Percentiles rank a stretch among this genome's conserved stretches.
These are phyloP conservation scores for Oryza meyeriana DNA, from an alignment of 176 grass and related monocot species.

Conservation along the genomic window DNA sequence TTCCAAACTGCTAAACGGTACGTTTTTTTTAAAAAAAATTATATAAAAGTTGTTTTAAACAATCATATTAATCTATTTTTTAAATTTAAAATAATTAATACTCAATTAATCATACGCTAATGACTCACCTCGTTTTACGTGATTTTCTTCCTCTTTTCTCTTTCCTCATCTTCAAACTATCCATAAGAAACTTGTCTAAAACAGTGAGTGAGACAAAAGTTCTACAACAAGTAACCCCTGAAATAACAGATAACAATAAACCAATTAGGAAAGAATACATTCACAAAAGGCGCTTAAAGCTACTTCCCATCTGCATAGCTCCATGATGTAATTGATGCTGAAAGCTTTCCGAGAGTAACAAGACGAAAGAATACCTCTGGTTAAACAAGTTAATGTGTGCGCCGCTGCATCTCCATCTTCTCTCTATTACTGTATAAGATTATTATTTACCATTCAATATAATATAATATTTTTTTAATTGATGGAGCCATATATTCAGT, in stretches of 20 bases:
- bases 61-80: too few relatives aligned
- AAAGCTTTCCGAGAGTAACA: not conserved
- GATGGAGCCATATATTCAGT: not conserved
- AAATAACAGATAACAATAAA: not conserved
- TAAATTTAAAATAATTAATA: too few relatives aligned
- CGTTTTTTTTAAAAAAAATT: too few relatives aligned
- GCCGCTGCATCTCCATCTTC: conserved; percentile 3
- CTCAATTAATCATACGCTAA: too few relatives aligned
- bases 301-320: not conserved
- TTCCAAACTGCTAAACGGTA: too few relatives aligned
- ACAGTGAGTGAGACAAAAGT: not conserved
- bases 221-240: not conserved
- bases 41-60: too few relatives aligned
- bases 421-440: not conserved
- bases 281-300: not conserved
- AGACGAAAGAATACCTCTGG: not conserved
- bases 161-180: too few relatives aligned
- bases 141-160: too few relatives aligned
- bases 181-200: not conserved
- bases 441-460: not conserved
- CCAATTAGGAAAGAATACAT: not conserved
- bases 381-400: not conserved
- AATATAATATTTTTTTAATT: not conserved
- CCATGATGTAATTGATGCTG: not conserved
- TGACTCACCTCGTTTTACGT: too few relatives aligned